phyloP scores from a whole-genome alignment of 2,329 filamentous ascomycete species.

The Laburnicola sp. region DNA sequence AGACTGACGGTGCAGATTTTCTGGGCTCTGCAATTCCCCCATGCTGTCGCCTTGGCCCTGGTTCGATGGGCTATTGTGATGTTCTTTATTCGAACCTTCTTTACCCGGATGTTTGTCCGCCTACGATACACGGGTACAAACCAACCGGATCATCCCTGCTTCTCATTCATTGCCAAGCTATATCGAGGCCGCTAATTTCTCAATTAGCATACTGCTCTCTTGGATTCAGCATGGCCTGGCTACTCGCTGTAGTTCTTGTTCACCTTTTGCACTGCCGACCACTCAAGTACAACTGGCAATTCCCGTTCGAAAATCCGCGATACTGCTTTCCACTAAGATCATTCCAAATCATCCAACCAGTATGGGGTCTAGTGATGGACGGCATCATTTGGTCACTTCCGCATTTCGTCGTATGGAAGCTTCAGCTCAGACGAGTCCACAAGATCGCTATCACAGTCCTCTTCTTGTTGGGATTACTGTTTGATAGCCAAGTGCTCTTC shows the following conservation, averaged over 20 bases:
- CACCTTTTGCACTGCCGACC: constrained; percentile 27
- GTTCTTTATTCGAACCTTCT: constrained; percentile 34
- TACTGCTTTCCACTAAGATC: constrained; percentile 23
- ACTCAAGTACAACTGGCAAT: constrained; percentile 26
- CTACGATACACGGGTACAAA: constrained; percentile 26
- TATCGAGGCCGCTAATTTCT: constrained; percentile 16
- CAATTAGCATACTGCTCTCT: constrained; percentile 23
- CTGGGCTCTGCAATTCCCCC: constrained; percentile 26
- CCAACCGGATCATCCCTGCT: not conserved
- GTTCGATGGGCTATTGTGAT: constrained; percentile 28
- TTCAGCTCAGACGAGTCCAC: constrained; percentile 26
- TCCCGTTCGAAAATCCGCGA: constrained; percentile 16
- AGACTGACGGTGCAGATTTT: constrained; percentile 23
- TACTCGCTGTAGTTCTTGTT: constrained; percentile 14
- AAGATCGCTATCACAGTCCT: constrained; percentile 28
- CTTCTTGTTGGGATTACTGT: constrained; percentile 32
- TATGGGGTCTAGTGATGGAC: constrained; percentile 23
- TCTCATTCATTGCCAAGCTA: not conserved
- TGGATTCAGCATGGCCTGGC: constrained; percentile 12
- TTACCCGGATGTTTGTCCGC: constrained; percentile 19
- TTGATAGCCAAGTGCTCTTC: not conserved
- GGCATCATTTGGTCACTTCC: constrained; percentile 27
- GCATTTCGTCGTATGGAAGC: constrained; percentile 30
- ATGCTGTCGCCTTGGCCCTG: constrained; percentile 21
- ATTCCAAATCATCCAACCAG: constrained; percentile 13